Evolutionary conservation across 768 basidiomycete genomes (phyloP).

Genomic region (Clavaria fumosa): DNA sequence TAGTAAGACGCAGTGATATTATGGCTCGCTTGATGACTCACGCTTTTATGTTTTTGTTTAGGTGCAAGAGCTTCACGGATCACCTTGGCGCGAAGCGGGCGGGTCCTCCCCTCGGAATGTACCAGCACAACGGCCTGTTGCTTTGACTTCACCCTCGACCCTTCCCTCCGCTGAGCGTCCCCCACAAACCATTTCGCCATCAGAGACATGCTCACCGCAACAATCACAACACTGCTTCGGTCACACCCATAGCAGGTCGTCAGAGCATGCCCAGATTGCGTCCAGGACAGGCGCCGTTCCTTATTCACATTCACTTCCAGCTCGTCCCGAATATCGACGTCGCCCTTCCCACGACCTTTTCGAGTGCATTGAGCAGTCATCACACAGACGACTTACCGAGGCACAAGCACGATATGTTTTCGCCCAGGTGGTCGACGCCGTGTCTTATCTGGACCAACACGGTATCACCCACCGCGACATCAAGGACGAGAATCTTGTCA

Average conservation of each 20-base stretch:
- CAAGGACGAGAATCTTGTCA: slow-evolving; percentile 90
- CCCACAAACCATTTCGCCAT: too few species aligned
- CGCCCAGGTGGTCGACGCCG: slow-evolving; percentile 74
- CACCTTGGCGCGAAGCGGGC: slow-evolving; percentile 58
- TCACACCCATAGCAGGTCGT: too few species aligned
- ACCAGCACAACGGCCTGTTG: slow-evolving; percentile 14
- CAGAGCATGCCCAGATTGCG: too few species aligned
- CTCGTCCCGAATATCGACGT: slow-evolving; percentile 35
- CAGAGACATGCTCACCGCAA: too few species aligned
- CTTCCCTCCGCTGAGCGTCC: too few species aligned
- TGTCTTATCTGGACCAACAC: slow-evolving; percentile 61
- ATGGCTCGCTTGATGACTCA: not conserved
- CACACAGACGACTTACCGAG: slow-evolving; percentile 66
- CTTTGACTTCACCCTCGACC: too few species aligned
- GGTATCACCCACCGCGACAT: slow-evolving; percentile 92
- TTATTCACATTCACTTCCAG: slow-evolving; percentile 5
- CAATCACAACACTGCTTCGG: too few species aligned
- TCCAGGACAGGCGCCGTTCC: slow-evolving; percentile 6
- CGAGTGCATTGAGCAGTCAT: slow-evolving; percentile 85
- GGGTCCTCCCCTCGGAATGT: slow-evolving; percentile 15
- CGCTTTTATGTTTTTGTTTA: slow-evolving; percentile 17
- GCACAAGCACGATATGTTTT: slow-evolving; percentile 70
- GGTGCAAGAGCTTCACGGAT: slow-evolving; percentile 89
- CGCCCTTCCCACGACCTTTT: slow-evolving; percentile 86
- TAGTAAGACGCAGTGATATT: slow-evolving; percentile 35